Evolutionary conservation across 345 rosid genomes (phyloP).

Genomic region (Rhizophora mangle): DNA sequence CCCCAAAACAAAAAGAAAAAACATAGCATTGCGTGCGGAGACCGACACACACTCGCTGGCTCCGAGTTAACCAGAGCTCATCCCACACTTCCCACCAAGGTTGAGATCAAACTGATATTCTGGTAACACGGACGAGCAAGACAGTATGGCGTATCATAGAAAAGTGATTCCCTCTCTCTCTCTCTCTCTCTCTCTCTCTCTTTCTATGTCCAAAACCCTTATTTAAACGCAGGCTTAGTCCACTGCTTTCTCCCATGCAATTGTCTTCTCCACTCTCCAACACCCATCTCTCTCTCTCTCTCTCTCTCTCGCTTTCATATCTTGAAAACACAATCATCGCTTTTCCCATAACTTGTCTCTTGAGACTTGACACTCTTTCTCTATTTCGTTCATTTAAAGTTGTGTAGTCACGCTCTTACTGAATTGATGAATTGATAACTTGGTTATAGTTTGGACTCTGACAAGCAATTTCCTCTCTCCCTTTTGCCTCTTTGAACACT

Average conservation of each 20-base stretch:
- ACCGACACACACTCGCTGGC: conserved; percentile 40
- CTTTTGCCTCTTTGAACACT: background rate
- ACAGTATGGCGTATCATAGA: conserved; percentile 40
- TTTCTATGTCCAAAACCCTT: conserved; percentile 18
- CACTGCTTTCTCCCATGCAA: conserved; percentile 46
- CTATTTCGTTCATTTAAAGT: background rate
- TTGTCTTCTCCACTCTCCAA: conserved; percentile 31
- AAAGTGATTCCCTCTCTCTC: conserved; percentile 21
- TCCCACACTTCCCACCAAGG: background rate
- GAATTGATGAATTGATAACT: background rate
- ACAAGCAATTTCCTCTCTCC: background rate
- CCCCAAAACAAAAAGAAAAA: background rate
- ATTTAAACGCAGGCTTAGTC: conserved; percentile 41
- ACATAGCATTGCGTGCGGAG: conserved; percentile 32
- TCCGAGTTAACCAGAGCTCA: background rate
- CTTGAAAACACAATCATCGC: background rate
- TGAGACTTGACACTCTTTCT: background rate
- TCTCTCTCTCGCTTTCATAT: conserved; percentile 2
- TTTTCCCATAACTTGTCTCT: conserved; percentile 25
- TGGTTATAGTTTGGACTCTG: background rate
- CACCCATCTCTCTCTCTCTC: conserved; percentile 22
- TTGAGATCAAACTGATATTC: conserved; percentile 8
- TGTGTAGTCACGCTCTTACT: no score
- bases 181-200: conserved; percentile 10
- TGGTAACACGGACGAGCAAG: conserved; percentile 22